Base-by-base conservation (phyloP, 306 rosid genomes). In the Fragaria nilgerrensis region DNA sequence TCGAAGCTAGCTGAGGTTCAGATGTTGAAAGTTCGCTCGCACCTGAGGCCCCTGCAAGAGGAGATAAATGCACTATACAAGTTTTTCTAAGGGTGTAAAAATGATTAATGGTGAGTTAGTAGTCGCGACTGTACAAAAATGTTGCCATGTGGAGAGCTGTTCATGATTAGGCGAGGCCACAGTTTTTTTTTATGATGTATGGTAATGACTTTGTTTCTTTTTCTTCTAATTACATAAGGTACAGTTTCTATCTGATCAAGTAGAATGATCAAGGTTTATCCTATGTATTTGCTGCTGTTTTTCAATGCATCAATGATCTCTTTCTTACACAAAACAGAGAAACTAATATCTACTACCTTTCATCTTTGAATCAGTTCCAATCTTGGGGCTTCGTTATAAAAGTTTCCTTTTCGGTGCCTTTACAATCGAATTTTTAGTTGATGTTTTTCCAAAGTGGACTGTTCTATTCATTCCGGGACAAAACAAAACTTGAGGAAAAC, bases 71-170 rank as follows among this genome's bases (percentile, higher is more conserved):
- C 87, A 89, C 89, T 43, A 89, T 87, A 89, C 90, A 74, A 80
- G 76, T 75, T 77, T 71, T 80, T 88, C 84, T 72, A 86, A 78
- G 90, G 93, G 79, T 88, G 96, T 89, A 86, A 85, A 87, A 84
- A 82, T 77, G 82, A 67, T 84, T 79, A 86, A 79, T 78, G 90
- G 82, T 87, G 92, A 88, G 82, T 65, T 65, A 9, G 70, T 90
- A 87, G 91, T 83, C 91, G 85, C 68, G 90, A 92, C 93, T 92
- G 93, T 92, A 91, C 93, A 91, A 92, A 88, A 81, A 84, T 84
- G 84, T 86, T 88, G 89, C 84, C 84, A 71, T 85, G 89, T 87
- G 85, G 87, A 86, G 89, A 89, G 86, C 82, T 83, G 90, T 90
- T 88, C 68, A 77, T 90, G 89, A 86, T 80, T 89, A 79, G 90